Evolutionary conservation across 2,329 filamentous ascomycete species (phyloP).

Genomic region (Cercospora sojina): DNA sequence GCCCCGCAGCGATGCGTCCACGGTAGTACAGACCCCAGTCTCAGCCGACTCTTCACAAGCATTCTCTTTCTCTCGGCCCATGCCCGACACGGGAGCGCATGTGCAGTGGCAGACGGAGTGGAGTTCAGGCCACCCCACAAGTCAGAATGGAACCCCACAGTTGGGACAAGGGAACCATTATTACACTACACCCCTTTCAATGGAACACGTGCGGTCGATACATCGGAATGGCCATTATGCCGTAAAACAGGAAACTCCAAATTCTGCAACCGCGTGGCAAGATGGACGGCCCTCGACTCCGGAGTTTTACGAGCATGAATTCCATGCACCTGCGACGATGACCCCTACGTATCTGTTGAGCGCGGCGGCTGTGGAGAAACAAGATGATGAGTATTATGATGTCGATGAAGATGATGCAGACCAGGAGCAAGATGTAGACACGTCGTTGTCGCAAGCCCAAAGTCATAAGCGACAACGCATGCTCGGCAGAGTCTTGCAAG

Average conservation of each 20-base stretch:
- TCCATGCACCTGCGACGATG: constrained; percentile 14
- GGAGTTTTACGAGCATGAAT: constrained; percentile 32
- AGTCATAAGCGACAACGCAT: constrained; percentile 26
- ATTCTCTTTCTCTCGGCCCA: background rate
- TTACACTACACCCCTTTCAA: background rate
- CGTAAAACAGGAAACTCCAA: background rate
- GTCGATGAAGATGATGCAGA: constrained; percentile 49
- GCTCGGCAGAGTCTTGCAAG: constrained; percentile 31
- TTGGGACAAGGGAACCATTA: background rate
- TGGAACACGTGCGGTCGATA: background rate
- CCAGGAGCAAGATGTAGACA: constrained; percentile 43
- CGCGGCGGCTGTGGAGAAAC: constrained; percentile 45
- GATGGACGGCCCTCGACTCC: constrained; percentile 16
- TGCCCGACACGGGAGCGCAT: background rate
- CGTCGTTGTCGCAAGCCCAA: constrained; percentile 17
- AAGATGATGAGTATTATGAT: constrained; percentile 53
- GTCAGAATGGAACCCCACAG: background rate
- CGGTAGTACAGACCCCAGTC: background rate
- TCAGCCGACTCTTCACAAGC: background rate
- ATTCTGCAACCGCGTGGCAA: background rate
- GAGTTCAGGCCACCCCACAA: background rate
- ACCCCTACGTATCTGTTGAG: constrained; percentile 36
- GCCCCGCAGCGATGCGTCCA: background rate
- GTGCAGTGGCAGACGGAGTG: background rate
- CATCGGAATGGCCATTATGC: background rate